A percentile compares a stretch with the other conserved stretches of the same genome.
These are phyloP conservation scores for Clarireedia homoeocarpa DNA, from an alignment of 2,329 filamentous ascomycete genomes.

Conservation along the genomic window DNA sequence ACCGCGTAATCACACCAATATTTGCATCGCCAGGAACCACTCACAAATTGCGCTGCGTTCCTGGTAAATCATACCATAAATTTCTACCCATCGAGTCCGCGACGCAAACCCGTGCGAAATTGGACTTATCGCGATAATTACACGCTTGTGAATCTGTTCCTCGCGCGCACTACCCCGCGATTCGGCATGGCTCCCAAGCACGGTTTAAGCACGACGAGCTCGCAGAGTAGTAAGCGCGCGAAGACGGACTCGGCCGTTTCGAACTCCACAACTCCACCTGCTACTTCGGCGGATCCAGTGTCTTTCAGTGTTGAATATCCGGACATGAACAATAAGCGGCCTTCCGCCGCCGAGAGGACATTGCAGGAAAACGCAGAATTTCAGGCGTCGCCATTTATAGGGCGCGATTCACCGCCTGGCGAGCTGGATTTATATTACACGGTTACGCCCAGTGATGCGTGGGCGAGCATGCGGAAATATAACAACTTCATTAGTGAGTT, in stretches of 20 bases:
- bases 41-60: too few relatives aligned
- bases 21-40: too few relatives aligned
- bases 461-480: slow-evolving; percentile 34
- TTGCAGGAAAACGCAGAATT: slow-evolving; percentile 14
- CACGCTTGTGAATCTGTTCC: too few relatives aligned
- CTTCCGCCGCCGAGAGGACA: background rate
- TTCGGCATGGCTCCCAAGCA: slow-evolving; percentile 24
- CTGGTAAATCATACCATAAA: too few relatives aligned
- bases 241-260: slow-evolving; percentile 15
- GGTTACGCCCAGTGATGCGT: slow-evolving; percentile 30
- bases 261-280: slow-evolving; percentile 15
- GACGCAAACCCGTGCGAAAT: too few relatives aligned
- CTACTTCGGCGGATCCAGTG: slow-evolving; percentile 9
- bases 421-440: slow-evolving; percentile 25
- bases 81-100: too few relatives aligned
- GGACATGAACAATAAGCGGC: background rate
- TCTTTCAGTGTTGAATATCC: slow-evolving; percentile 14
- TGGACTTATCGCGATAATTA: too few relatives aligned
- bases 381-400: slow-evolving; percentile 20
- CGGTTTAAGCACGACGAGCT: slow-evolving; percentile 11
- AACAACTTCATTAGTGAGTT: slow-evolving; percentile 39
- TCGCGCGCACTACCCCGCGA: too few relatives aligned
- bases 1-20: too few relatives aligned
- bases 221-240: slow-evolving; percentile 18
- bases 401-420: slow-evolving; percentile 16